phyloP scores from a whole-genome alignment of 1,284 basidiomycete species.

The Naganishia liquefaciens region DNA sequence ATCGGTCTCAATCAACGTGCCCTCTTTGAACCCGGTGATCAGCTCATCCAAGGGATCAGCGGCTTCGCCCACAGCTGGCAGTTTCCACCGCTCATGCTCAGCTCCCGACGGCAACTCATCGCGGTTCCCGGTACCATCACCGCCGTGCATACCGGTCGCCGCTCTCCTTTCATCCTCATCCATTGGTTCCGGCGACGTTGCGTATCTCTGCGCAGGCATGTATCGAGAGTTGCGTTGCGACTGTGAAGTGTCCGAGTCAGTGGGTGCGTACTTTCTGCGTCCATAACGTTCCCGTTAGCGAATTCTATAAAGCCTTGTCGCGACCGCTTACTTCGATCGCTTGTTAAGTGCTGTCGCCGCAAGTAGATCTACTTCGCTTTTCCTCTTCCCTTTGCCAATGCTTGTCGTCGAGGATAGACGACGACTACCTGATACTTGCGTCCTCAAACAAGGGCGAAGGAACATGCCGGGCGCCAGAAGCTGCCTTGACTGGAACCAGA shows the following conservation, averaged over 20 bases:
- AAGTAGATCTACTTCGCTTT: background rate
- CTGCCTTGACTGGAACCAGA: constrained; percentile 11
- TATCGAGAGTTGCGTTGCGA: constrained; percentile 4
- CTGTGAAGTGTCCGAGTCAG: constrained; percentile 31
- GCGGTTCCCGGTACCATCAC: background rate
- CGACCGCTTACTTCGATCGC: background rate
- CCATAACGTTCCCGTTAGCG: background rate
- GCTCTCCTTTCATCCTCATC: background rate
- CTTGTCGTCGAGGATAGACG: background rate
- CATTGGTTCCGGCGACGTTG: constrained; percentile 1
- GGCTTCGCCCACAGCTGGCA: constrained; percentile 18
- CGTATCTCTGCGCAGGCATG: constrained; percentile 1
- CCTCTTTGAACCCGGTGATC: constrained; percentile 28
- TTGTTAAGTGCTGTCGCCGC: background rate
- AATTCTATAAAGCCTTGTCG: background rate
- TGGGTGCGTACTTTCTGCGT: constrained; percentile 19
- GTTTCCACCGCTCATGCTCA: constrained; percentile 9
- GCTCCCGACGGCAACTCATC: background rate
- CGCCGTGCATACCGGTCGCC: background rate
- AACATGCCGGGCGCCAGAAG: constrained; percentile 8
- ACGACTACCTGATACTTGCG: background rate
- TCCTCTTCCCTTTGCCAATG: background rate
- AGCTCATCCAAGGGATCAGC: constrained; percentile 32
- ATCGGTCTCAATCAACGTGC: constrained; percentile 22
- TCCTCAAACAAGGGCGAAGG: background rate